Conservation (phyloP, 352 stramenopile genomes). For the Pythium angustatum region DNA sequence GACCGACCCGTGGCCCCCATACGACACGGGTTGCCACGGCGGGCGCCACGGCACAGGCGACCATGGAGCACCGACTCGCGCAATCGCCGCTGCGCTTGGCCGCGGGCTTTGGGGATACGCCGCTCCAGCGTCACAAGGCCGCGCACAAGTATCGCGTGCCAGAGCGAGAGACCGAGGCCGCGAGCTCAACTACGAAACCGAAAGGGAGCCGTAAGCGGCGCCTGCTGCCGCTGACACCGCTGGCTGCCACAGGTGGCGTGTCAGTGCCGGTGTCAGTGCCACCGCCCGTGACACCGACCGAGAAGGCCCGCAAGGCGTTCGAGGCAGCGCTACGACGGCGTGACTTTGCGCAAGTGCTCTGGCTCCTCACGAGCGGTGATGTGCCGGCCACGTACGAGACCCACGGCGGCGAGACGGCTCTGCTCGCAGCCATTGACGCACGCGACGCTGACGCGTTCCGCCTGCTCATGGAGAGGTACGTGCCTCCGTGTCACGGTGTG, state of each 20-base stretch:
- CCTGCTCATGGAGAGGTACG: constrained; percentile 50
- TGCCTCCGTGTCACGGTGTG: too few relatives aligned
- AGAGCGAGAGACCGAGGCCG: background rate
- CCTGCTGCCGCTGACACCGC: constrained; percentile 3
- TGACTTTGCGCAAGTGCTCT: constrained; percentile 65
- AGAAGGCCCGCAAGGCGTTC: constrained; percentile 34
- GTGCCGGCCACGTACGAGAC: constrained; percentile 56
- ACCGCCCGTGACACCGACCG: background rate
- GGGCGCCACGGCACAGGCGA: too few relatives aligned
- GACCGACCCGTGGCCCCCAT: too few relatives aligned
- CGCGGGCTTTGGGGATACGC: constrained; percentile 7
- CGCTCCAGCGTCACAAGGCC: background rate
- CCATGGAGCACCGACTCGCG: constrained; percentile 26
- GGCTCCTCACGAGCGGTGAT: constrained; percentile 67
- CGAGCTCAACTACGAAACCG: background rate
- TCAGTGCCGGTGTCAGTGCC: background rate
- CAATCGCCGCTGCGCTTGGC: constrained; percentile 24
- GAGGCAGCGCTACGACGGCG: constrained; percentile 56
- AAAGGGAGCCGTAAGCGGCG: constrained; percentile 15
- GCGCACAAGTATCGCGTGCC: constrained; percentile 17
- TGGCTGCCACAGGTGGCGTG: background rate
- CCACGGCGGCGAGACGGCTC: constrained; percentile 49
- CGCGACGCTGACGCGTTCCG: constrained; percentile 45
- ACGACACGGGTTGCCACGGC: too few relatives aligned
- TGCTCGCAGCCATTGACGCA: constrained; percentile 55